These are phyloP conservation scores for Ramularia endophylla DNA, from an alignment of 2,329 filamentous ascomycete species.

Conservation along the genomic window DNA sequence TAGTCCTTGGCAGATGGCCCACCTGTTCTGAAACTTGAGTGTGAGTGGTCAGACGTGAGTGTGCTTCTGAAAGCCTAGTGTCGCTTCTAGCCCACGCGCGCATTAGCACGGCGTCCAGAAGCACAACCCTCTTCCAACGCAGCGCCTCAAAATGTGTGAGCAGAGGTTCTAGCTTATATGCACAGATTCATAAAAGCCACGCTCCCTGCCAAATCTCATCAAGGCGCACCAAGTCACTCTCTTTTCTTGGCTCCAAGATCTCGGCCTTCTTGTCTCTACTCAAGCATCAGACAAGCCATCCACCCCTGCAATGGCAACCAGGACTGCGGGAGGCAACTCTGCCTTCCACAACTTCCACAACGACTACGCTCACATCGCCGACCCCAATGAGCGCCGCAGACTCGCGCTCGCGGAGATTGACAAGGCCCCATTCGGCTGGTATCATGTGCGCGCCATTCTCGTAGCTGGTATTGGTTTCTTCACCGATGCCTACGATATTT, in stretches of 20 bases:
- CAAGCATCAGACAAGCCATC: constrained; percentile 2
- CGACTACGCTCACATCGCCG: constrained; percentile 58
- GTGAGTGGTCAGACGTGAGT: constrained; percentile 1
- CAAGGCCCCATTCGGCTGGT: constrained; percentile 77
- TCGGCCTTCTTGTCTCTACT: neutral
- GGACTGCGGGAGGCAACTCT: constrained; percentile 58
- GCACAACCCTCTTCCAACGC: neutral
- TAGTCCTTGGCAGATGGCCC: neutral
- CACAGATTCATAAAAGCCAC: constrained; percentile 4
- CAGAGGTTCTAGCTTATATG: neutral
- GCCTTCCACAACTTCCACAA: constrained; percentile 76
- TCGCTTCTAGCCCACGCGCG: neutral
- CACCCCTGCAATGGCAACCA: constrained; percentile 23
- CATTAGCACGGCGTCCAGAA: constrained; percentile 5
- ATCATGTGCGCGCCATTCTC: constrained; percentile 69
- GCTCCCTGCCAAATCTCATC: constrained; percentile 1
- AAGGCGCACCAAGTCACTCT: neutral
- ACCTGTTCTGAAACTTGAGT: neutral
- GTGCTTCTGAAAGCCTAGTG: neutral
- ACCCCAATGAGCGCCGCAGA: constrained; percentile 72
- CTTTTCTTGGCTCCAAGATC: constrained; percentile 2
- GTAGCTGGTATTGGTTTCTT: constrained; percentile 86
- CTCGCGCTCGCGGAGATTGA: constrained; percentile 77
- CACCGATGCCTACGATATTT: constrained; percentile 75
- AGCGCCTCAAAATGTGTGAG: neutral